Conservation (phyloP, 1,284 basidiomycete genomes). For the Wallemia hederae region DNA sequence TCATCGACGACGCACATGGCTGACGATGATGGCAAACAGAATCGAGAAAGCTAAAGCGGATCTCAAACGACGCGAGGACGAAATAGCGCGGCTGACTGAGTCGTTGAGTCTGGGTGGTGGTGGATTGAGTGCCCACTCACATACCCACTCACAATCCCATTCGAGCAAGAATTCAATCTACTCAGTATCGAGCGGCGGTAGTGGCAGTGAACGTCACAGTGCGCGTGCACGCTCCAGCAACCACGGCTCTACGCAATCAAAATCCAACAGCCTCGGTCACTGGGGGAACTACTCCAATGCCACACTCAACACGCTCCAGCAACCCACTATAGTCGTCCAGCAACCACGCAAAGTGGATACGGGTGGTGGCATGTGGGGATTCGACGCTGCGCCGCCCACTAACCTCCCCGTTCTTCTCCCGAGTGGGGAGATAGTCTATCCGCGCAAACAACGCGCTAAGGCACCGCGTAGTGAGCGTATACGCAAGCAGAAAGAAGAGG, state of each 20-base stretch:
- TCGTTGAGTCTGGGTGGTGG: not conserved
- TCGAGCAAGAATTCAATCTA: not conserved
- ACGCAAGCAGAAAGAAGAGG: not conserved
- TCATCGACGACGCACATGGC: no score
- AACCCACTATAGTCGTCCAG: not conserved
- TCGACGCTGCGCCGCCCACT: not conserved
- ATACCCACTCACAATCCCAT: no score
- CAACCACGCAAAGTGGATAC: not conserved
- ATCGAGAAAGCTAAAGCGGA: not conserved
- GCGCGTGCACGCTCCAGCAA: no score
- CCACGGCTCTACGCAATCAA: no score
- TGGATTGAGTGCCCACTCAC: no score
- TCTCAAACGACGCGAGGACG: not conserved
- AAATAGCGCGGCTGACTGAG: not conserved
- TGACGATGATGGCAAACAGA: no score
- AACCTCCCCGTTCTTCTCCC: not conserved
- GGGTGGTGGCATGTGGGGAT: not conserved
- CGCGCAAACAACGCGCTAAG: not conserved
- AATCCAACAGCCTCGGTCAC: no score
- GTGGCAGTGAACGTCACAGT: no score
- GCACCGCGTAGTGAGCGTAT: not conserved
- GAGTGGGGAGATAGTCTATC: not conserved
- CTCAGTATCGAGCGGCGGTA: not conserved
- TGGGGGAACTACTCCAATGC: no score
- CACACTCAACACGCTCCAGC: not conserved